Base-by-base conservation (phyloP, 2,329 filamentous ascomycete genomes). In the Pseudopyricularia javanii region DNA sequence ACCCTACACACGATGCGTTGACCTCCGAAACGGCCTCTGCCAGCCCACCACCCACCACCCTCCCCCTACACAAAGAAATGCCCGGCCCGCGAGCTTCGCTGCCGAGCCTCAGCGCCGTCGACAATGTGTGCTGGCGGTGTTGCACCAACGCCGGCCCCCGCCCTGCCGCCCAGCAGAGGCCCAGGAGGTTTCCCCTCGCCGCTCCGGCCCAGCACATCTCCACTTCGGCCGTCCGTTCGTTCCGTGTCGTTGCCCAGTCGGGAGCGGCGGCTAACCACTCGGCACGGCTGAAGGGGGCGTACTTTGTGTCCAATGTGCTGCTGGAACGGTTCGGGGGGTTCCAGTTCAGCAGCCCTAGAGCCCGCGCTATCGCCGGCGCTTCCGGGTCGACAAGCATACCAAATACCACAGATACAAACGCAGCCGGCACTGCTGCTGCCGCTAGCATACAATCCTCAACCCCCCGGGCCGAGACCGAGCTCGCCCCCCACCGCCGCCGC, bases 251-350 rank as follows among this genome's bases (percentile, higher is more conserved):
- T 22, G 48, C 48, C 48, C 20, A 33, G 7, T 20, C 20, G 32
- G 24, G 30, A 24, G 20, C 47, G 17, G 28, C 47, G 30, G 47
- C 47, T 17, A 15, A 12, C 17, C 48, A 50, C 15, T 57, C 58
- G 9, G 61, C 58, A 17, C 56, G 54, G 8, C 57, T 63, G 32
- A 62, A 59, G 35, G 58, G 64, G 49, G 60, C 63, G 56, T 67
- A 65, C 54, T 68, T 68, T 48, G 59, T 66, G 30, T 67, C 65
- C 49, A 68, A 68, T 54, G 55, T 52, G 45, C 52, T 67, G 15
- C 60, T 67, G 45, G 60, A 62, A 45, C 61, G 61, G 20, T 53
- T 58, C 17, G 33, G 40, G 26, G 49, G 53, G 12, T 47, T 51
- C 15, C 50, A 52, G 26, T 52, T 52, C n/a, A n/a, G n/a, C 40